These are phyloP conservation scores for Deinandra increscens DNA, from an alignment of 129 eudicot species.

Conservation along the genomic window DNA sequence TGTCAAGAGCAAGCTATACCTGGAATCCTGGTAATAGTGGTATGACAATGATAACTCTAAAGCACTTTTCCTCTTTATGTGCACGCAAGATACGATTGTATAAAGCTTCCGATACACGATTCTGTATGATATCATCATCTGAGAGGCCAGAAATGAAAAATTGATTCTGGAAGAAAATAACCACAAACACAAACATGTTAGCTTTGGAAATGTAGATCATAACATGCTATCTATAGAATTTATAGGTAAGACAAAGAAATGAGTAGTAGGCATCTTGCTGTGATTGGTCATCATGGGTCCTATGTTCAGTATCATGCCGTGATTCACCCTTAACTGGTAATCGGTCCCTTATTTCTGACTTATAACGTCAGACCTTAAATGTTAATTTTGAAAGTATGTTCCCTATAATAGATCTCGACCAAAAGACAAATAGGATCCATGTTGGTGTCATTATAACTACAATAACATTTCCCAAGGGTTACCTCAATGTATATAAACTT, in stretches of 20 bases:
- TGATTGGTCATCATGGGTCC: background rate
- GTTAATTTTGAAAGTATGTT: background rate
- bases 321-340: background rate
- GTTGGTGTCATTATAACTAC: background rate
- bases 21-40: conserved; percentile 97
- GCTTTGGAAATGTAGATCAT: conserved; percentile 15
- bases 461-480: conserved; percentile 14
- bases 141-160: conserved; percentile 96
- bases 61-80: conserved; percentile 60
- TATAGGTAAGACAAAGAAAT: background rate
- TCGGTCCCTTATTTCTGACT: background rate
- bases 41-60: conserved; percentile 78
- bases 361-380: background rate
- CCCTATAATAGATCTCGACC: background rate
- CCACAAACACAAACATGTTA: conserved; percentile 11
- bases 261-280: conserved; percentile 8
- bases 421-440: conserved; percentile 4
- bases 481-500: conserved; percentile 93
- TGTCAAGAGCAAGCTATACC: conserved; percentile 41
- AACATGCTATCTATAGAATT: background rate
- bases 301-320: background rate
- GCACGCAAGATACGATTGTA: conserved; percentile 84
- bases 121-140: conserved; percentile 71
- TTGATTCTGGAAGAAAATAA: conserved; percentile 69
- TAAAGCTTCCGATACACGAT: conserved; percentile 81